These are phyloP conservation scores for Skeletonema menzelii DNA, from an alignment of 108 stramenopile species.

Conservation along the genomic window DNA sequence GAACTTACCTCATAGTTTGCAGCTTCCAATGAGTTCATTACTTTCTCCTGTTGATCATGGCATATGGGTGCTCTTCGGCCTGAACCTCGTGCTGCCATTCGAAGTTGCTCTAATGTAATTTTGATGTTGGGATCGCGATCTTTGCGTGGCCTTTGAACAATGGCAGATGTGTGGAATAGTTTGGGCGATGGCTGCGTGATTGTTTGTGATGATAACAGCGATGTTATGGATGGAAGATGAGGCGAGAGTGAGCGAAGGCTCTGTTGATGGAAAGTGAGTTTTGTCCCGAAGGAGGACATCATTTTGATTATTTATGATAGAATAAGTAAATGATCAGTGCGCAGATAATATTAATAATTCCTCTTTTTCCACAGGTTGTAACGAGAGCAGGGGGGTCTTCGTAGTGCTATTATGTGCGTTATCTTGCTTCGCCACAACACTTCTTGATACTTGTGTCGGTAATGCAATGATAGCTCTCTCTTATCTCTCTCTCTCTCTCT, in stretches of 20 bases:
- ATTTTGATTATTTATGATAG: not conserved
- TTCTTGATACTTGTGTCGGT: too few species aligned
- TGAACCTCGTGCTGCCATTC: conserved; percentile 68
- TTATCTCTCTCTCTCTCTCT: too few species aligned
- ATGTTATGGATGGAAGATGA: not conserved
- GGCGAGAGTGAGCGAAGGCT: not conserved
- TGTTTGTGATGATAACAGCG: not conserved
- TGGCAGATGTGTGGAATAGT: conserved; percentile 7
- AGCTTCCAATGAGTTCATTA: conserved; percentile 74
- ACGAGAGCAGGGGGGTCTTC: too few species aligned
- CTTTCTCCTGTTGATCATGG: conserved; percentile 68
- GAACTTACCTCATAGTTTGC: conserved; percentile 54
- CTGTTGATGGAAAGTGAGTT: not conserved
- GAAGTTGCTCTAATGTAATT: conserved; percentile 75
- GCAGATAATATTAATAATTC: too few species aligned
- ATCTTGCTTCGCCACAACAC: too few species aligned
- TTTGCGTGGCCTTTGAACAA: conserved; percentile 8
- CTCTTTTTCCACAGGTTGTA: too few species aligned
- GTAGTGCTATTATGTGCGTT: too few species aligned
- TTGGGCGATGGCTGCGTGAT: not conserved
- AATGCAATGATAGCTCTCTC: too few species aligned
- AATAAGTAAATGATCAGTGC: too few species aligned
- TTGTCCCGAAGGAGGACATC: not conserved
- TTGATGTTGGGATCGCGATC: conserved; percentile 49
- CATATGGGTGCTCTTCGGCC: conserved; percentile 49